Evolutionary conservation across 2,329 filamentous ascomycete species (phyloP).

Genomic region (Talaromyces sp.): DNA sequence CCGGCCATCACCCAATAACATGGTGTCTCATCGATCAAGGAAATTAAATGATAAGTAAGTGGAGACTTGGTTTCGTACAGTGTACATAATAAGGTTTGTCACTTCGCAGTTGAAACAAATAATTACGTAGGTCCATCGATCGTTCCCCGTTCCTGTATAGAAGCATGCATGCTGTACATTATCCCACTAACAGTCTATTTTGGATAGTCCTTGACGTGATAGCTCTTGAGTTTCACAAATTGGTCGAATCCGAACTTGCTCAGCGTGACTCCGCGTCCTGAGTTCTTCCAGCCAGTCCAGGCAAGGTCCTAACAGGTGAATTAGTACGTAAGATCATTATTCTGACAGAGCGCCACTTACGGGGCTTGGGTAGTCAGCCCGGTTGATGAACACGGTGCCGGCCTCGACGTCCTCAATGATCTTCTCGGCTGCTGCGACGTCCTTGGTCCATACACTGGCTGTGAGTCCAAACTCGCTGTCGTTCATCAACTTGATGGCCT

Average conservation of each 20-base stretch:
- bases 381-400: constrained; percentile 93
- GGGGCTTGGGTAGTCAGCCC: constrained; percentile 85
- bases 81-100: no score
- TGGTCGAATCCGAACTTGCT: constrained; percentile 90
- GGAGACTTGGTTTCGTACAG: not conserved
- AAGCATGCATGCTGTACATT: not conserved
- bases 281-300: constrained; percentile 99
- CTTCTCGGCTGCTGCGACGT: constrained; percentile 67
- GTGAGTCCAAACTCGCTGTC: constrained; percentile 91
- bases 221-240: constrained; percentile 95
- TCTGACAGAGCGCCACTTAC: constrained; percentile 51
- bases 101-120: not conserved
- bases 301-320: constrained; percentile 65
- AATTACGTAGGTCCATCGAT: not conserved
- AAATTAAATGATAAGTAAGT: not conserved
- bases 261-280: constrained; percentile 83
- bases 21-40: not conserved
- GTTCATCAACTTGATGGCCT: constrained; percentile 84
- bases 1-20: not conserved
- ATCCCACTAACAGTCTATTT: constrained; percentile 32
- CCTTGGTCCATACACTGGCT: constrained; percentile 96
- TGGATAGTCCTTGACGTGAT: constrained; percentile 77
- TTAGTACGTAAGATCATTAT: constrained; percentile 10
- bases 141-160: not conserved
- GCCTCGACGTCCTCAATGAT: constrained; percentile 79